Base-by-base conservation (phyloP, 2,329 filamentous ascomycete genomes). In the Myotisia sp. region DNA sequence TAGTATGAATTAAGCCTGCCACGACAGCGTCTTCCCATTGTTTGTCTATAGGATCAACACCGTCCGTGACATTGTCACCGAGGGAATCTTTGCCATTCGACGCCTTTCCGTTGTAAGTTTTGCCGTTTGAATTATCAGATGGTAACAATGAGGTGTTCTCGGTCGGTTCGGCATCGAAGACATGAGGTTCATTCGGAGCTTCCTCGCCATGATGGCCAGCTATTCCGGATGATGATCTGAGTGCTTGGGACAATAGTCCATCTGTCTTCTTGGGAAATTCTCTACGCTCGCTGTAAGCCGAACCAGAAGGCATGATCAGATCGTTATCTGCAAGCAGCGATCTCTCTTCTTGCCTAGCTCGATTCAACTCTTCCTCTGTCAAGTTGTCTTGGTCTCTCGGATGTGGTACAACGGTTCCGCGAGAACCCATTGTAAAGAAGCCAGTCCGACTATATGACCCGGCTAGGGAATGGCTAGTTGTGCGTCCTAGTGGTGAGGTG, bases 21-120 rank as follows among this genome's bases (percentile, higher is more conserved):
- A 74, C 70, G 7, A 94, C 80, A 0, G 86, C 87, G 41, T 85
- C 79, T 42, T 87, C 78, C 84, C 84, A 92, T 50, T 82, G 78
- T 47, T 74, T 68, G 45, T 79, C 72, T 33, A 86, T 64, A 33
- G 70, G 64, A n/a, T n/a, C n/a, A n/a, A n/a, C n/a, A 29, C 74
- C 71, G 3, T 33, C 36, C 26, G 8, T 30, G 12, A 21, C 12
- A 21, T 59, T 63, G 37, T 63, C 63, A 24, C 60, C 60, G 14
- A 64, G 60, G 7, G 63, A 61, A 43, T 67, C 64, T 12, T 58
- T 58, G 35, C 51, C 47, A 7, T 39, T 44, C 29, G 51, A 53
- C 44, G 56, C 55, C 8, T 29, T 9, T n/a, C 13, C 19, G 10
- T 30, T 30, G 9, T 14, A 22, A 24, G 20, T 17, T 8, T 34